Evolutionary conservation across 2,329 filamentous ascomycete genomes (phyloP).

Genomic region (Epichloe aotearoae): DNA sequence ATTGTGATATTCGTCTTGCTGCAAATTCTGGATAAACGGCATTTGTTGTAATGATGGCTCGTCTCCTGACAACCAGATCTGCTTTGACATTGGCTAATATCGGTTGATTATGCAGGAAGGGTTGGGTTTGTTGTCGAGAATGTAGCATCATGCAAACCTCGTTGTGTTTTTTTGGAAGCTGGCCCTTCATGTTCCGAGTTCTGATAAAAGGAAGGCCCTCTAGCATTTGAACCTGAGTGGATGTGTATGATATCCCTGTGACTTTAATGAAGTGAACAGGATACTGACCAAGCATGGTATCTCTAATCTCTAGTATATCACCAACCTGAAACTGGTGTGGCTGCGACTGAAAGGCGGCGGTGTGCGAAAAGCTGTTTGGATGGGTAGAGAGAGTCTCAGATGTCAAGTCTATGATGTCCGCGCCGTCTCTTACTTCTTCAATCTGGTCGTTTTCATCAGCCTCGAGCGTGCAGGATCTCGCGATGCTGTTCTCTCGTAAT

Average conservation of each 20-base stretch:
- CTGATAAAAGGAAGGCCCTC: constrained; percentile 27
- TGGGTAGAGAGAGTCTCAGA: background rate
- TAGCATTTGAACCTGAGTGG: constrained; percentile 13
- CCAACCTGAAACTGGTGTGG: constrained; percentile 9
- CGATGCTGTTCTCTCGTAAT: background rate
- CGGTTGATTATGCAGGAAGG: constrained; percentile 18
- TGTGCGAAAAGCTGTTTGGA: background rate
- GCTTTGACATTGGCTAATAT: constrained; percentile 29
- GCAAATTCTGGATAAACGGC: constrained; percentile 27
- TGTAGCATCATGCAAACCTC: constrained; percentile 28
- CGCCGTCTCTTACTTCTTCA: background rate
- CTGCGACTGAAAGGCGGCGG: background rate
- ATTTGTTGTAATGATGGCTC: constrained; percentile 43
- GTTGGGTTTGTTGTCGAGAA: constrained; percentile 23
- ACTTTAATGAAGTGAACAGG: constrained; percentile 27
- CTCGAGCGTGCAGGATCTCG: constrained; percentile 13
- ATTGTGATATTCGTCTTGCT: constrained; percentile 6
- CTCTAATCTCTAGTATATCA: constrained; percentile 17
- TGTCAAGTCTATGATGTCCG: background rate
- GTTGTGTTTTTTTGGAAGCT: constrained; percentile 26
- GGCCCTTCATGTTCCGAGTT: constrained; percentile 20
- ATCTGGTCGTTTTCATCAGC: background rate
- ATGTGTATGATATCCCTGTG: constrained; percentile 24
- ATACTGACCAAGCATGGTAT: constrained; percentile 11
- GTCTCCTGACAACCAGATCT: constrained; percentile 22